A percentile compares a stretch with the other conserved stretches of the same genome.
phyloP scores from a whole-genome alignment of 2,329 filamentous ascomycete genomes.

The Xenosphaeropsis pyriputrescens region DNA sequence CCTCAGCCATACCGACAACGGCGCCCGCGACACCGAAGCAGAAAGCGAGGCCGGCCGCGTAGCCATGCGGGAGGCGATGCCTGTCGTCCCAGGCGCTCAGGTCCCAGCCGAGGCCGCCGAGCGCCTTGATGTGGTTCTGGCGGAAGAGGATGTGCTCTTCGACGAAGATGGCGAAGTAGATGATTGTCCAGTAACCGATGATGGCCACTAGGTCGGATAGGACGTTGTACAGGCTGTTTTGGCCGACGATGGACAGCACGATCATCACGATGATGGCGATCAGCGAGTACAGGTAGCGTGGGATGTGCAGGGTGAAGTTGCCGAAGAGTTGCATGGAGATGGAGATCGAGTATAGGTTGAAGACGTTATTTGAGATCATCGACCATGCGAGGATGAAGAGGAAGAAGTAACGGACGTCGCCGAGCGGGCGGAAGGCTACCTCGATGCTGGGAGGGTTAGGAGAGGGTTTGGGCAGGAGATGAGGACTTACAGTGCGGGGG shows the following conservation, averaged over 20 bases:
- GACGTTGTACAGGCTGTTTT: constrained; percentile 33
- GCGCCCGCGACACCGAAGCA: constrained; percentile 49
- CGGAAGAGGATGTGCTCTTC: constrained; percentile 21
- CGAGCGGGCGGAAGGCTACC: constrained; percentile 8
- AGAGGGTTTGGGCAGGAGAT: neutral
- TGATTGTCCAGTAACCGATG: constrained; percentile 14
- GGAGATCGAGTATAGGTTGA: constrained; percentile 45
- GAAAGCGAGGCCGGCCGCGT: constrained; percentile 50
- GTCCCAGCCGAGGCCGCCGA: constrained; percentile 19
- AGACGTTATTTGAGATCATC: constrained; percentile 42
- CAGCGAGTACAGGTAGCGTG: constrained; percentile 40
- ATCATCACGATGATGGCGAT: constrained; percentile 44
- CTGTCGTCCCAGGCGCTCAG: no score
- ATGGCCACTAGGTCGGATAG: constrained; percentile 13
- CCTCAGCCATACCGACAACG: constrained; percentile 54
- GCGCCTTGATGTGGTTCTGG: constrained; percentile 13
- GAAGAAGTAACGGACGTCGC: constrained; percentile 47
- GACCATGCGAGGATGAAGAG: constrained; percentile 42
- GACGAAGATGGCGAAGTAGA: constrained; percentile 17
- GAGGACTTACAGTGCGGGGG: constrained; percentile 1
- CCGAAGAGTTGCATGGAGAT: constrained; percentile 50
- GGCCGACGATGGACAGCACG: constrained; percentile 37
- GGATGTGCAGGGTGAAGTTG: constrained; percentile 37
- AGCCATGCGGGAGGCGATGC: constrained; percentile 37
- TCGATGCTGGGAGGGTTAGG: no score